Evolutionary conservation across 306 rosid genomes (phyloP), one percentile per base, ranked within the genome.

Genomic region (Begonia peltatifolia): DNA sequence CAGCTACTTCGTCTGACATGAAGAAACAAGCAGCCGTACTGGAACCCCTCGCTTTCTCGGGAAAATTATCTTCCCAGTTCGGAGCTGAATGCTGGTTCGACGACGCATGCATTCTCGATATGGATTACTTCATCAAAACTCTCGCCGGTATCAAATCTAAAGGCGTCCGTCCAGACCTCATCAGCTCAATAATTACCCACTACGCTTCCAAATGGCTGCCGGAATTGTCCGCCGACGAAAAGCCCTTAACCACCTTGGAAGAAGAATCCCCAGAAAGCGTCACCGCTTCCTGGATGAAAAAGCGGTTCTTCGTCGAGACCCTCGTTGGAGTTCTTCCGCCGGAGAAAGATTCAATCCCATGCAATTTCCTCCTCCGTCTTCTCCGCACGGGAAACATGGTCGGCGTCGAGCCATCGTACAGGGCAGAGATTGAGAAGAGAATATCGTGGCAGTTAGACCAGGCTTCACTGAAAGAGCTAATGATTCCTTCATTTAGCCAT

Each of bases 141-240:
- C 80, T 90, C 25, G 56, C 92, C 35, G 83, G 79, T 59, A 86
- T 90, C 47, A 80, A 83, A 50, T 72, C 83, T 47, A 90, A 90
- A 59, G 99, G 94, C 6, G 94, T 90, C 17, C 84, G 84, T 1
- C 65, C 76, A 0, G 99, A 90, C 30, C 70, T 90, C 54, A 64
- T 90, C 20, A 92, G 87, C 53, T 90, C 95, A 15, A 66, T 90
- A 14, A 85, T 90, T 62, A 75, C 94, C 35, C 99, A 90, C 63
- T 85, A 85, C 41, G 95, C 99, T 47, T 76, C 85, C 57, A 86
- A 80, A 68, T 90, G 99, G 99, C 92, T 90, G 18, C 99, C 99
- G 1, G 94, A 90, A 41, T 70, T 90, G 61, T 79, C 86, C 14
- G 72, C 25, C 1, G 68, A 66, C 3, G 69, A 60, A 11, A 79